phyloP scores from a whole-genome alignment of 108 stramenopile species.

The Fistulifera solaris region DNA sequence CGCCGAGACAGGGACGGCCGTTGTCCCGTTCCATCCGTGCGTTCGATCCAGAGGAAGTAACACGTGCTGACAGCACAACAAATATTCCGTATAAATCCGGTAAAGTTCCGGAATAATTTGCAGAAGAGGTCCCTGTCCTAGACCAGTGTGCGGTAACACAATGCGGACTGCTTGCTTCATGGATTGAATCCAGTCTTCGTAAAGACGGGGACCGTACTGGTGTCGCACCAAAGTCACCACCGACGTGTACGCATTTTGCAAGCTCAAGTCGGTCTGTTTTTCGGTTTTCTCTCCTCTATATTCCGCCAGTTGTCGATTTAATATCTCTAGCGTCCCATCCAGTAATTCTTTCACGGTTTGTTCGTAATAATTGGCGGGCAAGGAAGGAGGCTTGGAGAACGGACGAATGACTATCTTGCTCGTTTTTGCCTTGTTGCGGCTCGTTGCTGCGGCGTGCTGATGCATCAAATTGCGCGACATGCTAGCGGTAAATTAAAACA shows the following conservation, averaged over 20 bases:
- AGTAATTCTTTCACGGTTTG: slow-evolving; percentile 30
- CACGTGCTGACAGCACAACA: slow-evolving; percentile 37
- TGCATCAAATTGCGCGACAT: too few species aligned
- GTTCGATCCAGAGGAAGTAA: slow-evolving; percentile 48
- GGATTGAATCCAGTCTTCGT: slow-evolving; percentile 38
- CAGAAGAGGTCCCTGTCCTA: slow-evolving; percentile 14
- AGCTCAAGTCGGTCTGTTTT: slow-evolving; percentile 1
- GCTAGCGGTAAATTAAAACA: too few species aligned
- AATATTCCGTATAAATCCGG: slow-evolving; percentile 35
- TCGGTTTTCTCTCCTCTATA: not conserved
- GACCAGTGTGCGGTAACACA: slow-evolving; percentile 16
- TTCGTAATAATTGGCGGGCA: slow-evolving; percentile 68
- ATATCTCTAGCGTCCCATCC: slow-evolving; percentile 29
- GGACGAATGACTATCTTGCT: slow-evolving; percentile 65
- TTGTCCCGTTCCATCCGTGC: slow-evolving; percentile 15
- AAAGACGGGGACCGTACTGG: slow-evolving; percentile 56
- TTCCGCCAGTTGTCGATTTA: slow-evolving; percentile 9
- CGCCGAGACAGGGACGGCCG: not conserved
- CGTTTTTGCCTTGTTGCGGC: not conserved
- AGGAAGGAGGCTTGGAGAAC: slow-evolving; percentile 58
- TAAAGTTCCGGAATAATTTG: slow-evolving; percentile 25
- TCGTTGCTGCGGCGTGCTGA: too few species aligned
- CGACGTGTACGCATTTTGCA: slow-evolving; percentile 60
- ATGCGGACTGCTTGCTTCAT: slow-evolving; percentile 47
- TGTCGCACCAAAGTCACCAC: slow-evolving; percentile 69